A percentile compares a stretch with the other conserved stretches of the same genome.
Conservation (phyloP, 805 yeast species). For the Lipomyces kockii region DNA sequence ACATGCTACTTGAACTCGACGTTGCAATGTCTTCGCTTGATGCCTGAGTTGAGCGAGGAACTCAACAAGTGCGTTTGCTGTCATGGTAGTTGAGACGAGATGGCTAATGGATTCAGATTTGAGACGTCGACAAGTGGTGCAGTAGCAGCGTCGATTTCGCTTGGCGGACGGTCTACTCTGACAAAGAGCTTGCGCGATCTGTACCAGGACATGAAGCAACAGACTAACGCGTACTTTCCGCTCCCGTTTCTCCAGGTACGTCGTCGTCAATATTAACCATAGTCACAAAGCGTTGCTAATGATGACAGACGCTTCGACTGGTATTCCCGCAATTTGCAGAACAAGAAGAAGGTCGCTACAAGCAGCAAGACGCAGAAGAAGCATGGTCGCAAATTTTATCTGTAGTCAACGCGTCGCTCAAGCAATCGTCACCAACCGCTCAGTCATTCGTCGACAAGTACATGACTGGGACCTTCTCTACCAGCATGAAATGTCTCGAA, state of each 20-base stretch:
- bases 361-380: constrained; percentile 99
- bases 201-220: constrained; percentile 41
- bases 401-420: constrained; percentile 34
- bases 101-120: not conserved
- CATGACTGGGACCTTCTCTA: constrained; percentile 69
- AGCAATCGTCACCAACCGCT: constrained; percentile 47
- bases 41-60: constrained; percentile 55
- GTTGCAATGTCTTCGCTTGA: constrained; percentile 57
- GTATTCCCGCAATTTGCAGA: constrained; percentile 90
- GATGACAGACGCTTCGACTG: constrained; percentile 50
- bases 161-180: constrained; percentile 41
- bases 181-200: constrained; percentile 44
- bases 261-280: not conserved
- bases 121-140: constrained; percentile 4
- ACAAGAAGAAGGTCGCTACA: constrained; percentile 67
- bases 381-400: constrained; percentile 79
- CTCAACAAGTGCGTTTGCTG: constrained; percentile 43
- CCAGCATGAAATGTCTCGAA: constrained; percentile 64
- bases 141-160: not conserved
- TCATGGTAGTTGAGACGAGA: not conserved
- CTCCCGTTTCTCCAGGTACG: constrained; percentile 56
- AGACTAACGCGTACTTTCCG: constrained; percentile 64
- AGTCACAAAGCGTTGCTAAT: constrained; percentile 3
- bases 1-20: constrained; percentile 80
- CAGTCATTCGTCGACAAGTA: constrained; percentile 53